Evolutionary conservation across 2,329 filamentous ascomycete genomes (phyloP).

Genomic region (Gaeumannomyces sp.): DNA sequence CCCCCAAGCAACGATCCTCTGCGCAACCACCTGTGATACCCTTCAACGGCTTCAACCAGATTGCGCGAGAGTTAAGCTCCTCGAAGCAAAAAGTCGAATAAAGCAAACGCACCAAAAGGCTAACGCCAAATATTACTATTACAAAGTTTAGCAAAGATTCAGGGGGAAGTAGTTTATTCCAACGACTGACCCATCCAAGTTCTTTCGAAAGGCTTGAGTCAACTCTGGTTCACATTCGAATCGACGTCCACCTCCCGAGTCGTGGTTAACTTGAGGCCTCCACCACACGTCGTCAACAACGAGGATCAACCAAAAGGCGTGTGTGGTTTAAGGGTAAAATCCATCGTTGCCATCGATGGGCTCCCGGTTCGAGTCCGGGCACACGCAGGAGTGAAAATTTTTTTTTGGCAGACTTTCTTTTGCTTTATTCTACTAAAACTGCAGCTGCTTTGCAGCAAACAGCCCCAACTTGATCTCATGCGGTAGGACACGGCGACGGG

Average conservation of each 20-base stretch:
- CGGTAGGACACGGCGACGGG: no score
- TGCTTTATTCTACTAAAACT: neutral
- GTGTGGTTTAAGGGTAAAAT: constrained; percentile 10
- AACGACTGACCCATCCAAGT: neutral
- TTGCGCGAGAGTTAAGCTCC: no score
- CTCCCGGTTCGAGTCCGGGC: constrained; percentile 6
- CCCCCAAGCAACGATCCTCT: neutral
- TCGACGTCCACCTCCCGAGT: neutral
- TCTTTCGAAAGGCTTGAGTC: neutral
- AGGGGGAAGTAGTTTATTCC: neutral
- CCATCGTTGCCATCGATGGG: constrained; percentile 8
- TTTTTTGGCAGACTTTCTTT: neutral
- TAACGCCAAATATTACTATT: no score
- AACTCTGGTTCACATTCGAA: neutral
- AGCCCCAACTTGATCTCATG: no score
- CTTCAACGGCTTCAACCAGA: no score
- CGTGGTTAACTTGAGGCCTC: neutral
- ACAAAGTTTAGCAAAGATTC: no score
- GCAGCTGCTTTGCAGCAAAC: no score
- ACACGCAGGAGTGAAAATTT: neutral
- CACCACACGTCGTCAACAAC: neutral
- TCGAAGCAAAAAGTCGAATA: no score
- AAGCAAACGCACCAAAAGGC: no score
- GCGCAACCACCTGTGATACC: neutral
- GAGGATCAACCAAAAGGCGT: neutral